phyloP scores from a whole-genome alignment of 2,329 filamentous ascomycete genomes.

The Xylariaceae sp. region DNA sequence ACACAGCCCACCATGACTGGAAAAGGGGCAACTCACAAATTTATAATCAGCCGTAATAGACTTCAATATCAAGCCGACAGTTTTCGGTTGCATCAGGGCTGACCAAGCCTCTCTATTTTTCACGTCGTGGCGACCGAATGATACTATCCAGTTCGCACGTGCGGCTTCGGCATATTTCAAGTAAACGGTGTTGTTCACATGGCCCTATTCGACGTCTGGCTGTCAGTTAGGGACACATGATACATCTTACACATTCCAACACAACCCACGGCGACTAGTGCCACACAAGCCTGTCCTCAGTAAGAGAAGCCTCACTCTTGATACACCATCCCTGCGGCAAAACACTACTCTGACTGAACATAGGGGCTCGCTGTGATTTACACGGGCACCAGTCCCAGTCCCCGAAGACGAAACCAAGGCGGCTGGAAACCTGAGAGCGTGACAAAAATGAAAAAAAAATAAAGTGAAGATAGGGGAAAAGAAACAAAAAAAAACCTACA shows the following conservation, averaged over 20 bases:
- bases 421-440: not conserved
- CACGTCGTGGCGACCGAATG: conserved; percentile 62
- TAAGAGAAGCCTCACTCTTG: no score
- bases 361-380: no score
- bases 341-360: no score
- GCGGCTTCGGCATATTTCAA: conserved; percentile 78
- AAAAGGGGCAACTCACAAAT: conserved; percentile 57
- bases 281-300: no score
- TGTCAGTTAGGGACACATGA: conserved; percentile 4
- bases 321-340: no score
- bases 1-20: no score
- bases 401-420: no score
- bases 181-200: conserved; percentile 85
- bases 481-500: conserved; percentile 31
- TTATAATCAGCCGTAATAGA: conserved; percentile 83
- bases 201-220: conserved; percentile 36
- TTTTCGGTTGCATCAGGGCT: conserved; percentile 60
- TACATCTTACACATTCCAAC: not conserved
- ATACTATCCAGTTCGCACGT: conserved; percentile 70
- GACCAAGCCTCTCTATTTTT: conserved; percentile 59
- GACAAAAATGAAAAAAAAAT: not conserved
- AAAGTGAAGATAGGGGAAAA: not conserved
- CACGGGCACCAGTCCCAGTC: no score
- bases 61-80: conserved; percentile 69
- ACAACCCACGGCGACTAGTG: not conserved